Evolutionary conservation across 331 rosid species (phyloP).

Genomic region (Rosa hybrid): DNA sequence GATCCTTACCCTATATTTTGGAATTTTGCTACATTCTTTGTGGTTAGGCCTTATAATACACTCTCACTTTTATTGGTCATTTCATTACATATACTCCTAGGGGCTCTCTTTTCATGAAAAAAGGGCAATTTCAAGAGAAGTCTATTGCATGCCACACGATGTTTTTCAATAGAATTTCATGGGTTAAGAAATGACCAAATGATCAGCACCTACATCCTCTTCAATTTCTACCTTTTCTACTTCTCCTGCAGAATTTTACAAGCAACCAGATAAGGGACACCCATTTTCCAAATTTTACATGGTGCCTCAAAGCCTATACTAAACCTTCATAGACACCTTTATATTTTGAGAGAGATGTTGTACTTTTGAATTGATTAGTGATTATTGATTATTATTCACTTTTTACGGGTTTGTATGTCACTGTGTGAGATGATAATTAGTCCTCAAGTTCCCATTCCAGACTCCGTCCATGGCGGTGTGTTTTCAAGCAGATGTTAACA

Average conservation of each 20-base stretch:
- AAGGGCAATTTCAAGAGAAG: not conserved
- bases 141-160: not conserved
- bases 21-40: too few species aligned
- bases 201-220: not conserved
- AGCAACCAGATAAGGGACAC: not conserved
- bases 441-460: not conserved
- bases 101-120: not conserved
- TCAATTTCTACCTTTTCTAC: not conserved
- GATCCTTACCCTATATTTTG: not conserved
- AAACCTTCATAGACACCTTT: not conserved
- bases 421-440: not conserved
- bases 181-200: not conserved
- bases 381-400: not conserved
- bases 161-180: not conserved
- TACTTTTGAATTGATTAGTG: not conserved
- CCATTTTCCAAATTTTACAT: not conserved
- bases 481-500: not conserved
- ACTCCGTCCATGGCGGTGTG: too few species aligned
- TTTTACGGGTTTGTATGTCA: not conserved
- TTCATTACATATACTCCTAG: not conserved
- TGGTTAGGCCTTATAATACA: not conserved
- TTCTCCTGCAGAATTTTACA: not conserved
- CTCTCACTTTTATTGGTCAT: not conserved
- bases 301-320: conserved; percentile 1
- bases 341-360: not conserved